Evolutionary conservation across 371 early-diverging fungal genomes (phyloP).

Genomic region (Apophysomyces ossiformis): DNA sequence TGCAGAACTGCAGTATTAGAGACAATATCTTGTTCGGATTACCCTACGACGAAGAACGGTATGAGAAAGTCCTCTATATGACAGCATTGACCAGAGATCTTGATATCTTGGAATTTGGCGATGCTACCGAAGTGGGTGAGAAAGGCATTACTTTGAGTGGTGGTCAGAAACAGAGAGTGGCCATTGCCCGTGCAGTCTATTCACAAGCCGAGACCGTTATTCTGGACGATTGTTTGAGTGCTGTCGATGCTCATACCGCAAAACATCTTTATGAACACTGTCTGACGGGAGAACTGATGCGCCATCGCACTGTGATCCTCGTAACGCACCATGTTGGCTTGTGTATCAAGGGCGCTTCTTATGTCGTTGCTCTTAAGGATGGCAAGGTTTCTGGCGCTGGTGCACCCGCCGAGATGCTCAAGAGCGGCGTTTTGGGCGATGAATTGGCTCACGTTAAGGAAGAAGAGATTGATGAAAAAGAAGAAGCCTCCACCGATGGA

Average conservation of each 20-base stretch:
- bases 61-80: conserved; percentile 60
- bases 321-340: conserved; percentile 83
- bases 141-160: conserved; percentile 86
- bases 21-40: conserved; percentile 82
- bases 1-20: conserved; percentile 74
- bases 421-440: conserved; percentile 49
- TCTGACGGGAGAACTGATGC: conserved; percentile 66
- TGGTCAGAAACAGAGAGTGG: conserved; percentile 69
- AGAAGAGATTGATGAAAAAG: conserved; percentile 20
- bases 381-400: conserved; percentile 67
- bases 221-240: conserved; percentile 77
- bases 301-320: conserved; percentile 75
- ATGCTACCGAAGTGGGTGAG: conserved; percentile 87
- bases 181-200: conserved; percentile 79
- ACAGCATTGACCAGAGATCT: conserved; percentile 80
- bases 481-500: conserved; percentile 33
- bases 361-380: conserved; percentile 67
- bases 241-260: conserved; percentile 85
- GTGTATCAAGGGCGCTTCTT: conserved; percentile 68
- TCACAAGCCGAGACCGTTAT: conserved; percentile 65
- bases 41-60: conserved; percentile 66
- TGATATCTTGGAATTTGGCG: conserved; percentile 76
- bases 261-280: conserved; percentile 73
- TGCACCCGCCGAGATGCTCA: conserved; percentile 43
- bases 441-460: conserved; percentile 32